These are phyloP conservation scores for Verticillium albo-atrum DNA, from an alignment of 2,329 filamentous ascomycete species.

Conservation along the genomic window DNA sequence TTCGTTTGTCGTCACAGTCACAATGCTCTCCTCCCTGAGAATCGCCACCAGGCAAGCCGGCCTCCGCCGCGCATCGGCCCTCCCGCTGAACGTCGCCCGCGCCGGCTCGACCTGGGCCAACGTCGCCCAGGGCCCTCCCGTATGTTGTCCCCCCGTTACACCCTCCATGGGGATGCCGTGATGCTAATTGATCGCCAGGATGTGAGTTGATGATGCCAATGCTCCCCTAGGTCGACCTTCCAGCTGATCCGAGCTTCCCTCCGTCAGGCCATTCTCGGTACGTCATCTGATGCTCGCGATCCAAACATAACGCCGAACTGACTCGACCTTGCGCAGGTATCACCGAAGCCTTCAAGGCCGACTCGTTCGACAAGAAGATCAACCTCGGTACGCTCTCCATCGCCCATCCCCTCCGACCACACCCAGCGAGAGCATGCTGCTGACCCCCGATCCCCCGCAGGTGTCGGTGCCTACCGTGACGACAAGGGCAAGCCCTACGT, in stretches of 20 bases:
- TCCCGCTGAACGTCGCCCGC: conserved; percentile 12
- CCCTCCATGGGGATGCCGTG: conserved; percentile 16
- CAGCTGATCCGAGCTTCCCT: conserved; percentile 5
- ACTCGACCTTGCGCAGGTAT: conserved; percentile 53
- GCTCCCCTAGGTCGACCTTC: background rate
- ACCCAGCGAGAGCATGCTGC: background rate
- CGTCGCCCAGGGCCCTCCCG: conserved; percentile 90
- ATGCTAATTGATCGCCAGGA: conserved; percentile 27
- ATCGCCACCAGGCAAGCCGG: conserved; percentile 13
- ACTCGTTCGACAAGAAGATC: conserved; percentile 91
- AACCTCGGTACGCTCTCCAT: conserved; percentile 67
- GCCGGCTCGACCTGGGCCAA: conserved; percentile 82
- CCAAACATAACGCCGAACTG: conserved; percentile 16
- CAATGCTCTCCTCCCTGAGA: conserved; percentile 13
- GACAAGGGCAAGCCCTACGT: conserved; percentile 98
- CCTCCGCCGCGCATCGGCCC: conserved; percentile 10
- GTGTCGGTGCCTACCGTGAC: conserved; percentile 97
- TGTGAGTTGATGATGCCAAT: conserved; percentile 25
- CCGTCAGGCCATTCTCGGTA: conserved; percentile 71
- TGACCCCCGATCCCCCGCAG: conserved; percentile 33
- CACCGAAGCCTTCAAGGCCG: conserved; percentile 98
- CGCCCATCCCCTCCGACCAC: conserved; percentile 2
- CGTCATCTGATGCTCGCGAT: conserved; percentile 20
- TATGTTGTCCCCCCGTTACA: conserved; percentile 48
- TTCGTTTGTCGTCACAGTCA: background rate